Base-by-base conservation (phyloP, 768 basidiomycete genomes). In the Russula sp. region DNA sequence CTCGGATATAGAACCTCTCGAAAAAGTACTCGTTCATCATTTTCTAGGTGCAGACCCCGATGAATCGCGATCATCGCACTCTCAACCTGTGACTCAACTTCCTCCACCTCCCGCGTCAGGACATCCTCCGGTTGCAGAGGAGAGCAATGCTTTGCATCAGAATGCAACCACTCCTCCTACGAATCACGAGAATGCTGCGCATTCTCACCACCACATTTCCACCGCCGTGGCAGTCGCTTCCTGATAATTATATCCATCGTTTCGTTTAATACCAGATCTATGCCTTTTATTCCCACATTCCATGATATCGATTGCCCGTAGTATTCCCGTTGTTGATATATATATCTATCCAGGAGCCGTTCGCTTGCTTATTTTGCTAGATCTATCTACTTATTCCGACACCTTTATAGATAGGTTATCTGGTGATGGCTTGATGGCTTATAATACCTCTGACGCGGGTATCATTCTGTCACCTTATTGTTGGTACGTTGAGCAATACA, bases 11-110 rank as follows among this genome's bases (percentile, higher is more conserved):
- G 59, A 65, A 6, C 54, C 32, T n/a, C 64, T 65, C 16, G 64
- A 65, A 57, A 20, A n/a, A 22, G 44, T 50, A 14, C 64, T 65
- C 4, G 60, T 65, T 10, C 48, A 65, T 42, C 50, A 65, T 44
- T 48, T 65, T 32, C 60, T 65, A 28, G 60, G 59, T 26, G 48
- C 49, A 24, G 64, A 65, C 24, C 55, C 26, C n/a, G 59, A 57
- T 26, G 60, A 57, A 44, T 28, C 49, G 5, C 54, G 42, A 34
- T 18, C 26, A 1, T 40, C 7, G 18, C 50, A 36, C 30, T 46
- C 26, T 6, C 20, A 20, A 48, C 32, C 40, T 28, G 13, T 24
- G 38, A 55, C 54, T 22, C 59, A 6, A 36, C n/a, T 16, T 13
- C n/a, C 48, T 14, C 20, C 18, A 1, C 30, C 24, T n/a, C 7